Conservation (phyloP, 257 asterid genomes). For the Solanum chiquidenum region DNA sequence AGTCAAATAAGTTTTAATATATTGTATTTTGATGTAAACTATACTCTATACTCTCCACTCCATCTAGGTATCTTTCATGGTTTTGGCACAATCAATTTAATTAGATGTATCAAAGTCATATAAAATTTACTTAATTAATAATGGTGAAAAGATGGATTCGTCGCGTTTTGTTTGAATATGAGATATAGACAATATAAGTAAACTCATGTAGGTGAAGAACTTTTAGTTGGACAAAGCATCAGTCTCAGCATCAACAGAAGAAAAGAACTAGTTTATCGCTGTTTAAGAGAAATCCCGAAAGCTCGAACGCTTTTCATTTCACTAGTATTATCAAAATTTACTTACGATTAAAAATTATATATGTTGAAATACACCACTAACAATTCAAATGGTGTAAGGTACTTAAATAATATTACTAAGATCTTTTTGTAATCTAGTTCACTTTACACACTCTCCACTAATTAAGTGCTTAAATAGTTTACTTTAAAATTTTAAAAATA, state of each 20-base stretch:
- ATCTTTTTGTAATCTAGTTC: background rate
- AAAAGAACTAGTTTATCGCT: rapidly evolving
- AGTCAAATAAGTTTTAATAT: background rate
- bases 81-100: background rate
- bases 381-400: background rate
- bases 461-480: background rate
- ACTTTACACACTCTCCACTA: background rate
- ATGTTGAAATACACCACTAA: background rate
- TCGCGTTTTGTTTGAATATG: background rate
- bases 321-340: background rate
- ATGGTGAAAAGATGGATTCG: background rate
- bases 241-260: no score
- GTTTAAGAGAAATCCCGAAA: no score
- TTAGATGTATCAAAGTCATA: background rate
- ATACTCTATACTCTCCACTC: background rate
- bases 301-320: background rate
- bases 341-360: background rate
- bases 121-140: background rate
- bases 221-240: background rate
- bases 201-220: background rate
- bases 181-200: background rate
- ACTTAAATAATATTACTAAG: background rate
- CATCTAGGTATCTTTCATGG: background rate
- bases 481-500: background rate
- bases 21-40: background rate